Conservation (phyloP, 768 basidiomycete genomes). For the Mrakia frigida region DNA sequence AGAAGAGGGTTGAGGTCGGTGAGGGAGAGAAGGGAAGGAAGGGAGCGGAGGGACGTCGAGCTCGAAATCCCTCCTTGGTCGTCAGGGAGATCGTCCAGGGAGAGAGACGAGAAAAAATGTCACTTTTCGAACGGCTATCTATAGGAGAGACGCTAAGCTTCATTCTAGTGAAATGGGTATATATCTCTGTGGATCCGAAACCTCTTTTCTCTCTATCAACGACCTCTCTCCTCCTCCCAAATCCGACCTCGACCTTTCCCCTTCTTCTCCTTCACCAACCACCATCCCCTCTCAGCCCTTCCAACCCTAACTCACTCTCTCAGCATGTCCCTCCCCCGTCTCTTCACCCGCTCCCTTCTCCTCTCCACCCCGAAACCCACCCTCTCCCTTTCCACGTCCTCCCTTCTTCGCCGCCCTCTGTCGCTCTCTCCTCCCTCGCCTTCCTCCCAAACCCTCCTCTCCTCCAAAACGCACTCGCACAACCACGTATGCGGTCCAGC, state of each 20-base stretch:
- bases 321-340: background rate
- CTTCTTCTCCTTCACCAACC: background rate
- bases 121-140: too few relatives aligned
- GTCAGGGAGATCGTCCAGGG: background rate
- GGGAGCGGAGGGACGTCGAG: background rate
- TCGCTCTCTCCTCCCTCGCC: background rate
- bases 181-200: too few relatives aligned
- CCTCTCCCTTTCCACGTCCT: background rate
- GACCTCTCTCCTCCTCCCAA: too few relatives aligned
- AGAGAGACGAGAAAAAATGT: background rate
- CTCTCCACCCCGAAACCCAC: background rate
- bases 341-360: slow-evolving; percentile 6
- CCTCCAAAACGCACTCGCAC: background rate
- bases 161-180: too few relatives aligned
- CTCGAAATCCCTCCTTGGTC: background rate
- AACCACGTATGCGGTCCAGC: slow-evolving; percentile 2
- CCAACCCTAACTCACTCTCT: background rate
- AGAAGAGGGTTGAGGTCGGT: background rate
- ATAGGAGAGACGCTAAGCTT: too few relatives aligned
- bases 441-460: background rate
- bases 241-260: background rate
- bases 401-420: background rate
- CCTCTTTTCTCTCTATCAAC: too few relatives aligned
- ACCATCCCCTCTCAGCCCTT: background rate
- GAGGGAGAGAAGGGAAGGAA: background rate